Evolutionary conservation across 1,284 basidiomycete species (phyloP).

Genomic region (Microbotryum violaceum): DNA sequence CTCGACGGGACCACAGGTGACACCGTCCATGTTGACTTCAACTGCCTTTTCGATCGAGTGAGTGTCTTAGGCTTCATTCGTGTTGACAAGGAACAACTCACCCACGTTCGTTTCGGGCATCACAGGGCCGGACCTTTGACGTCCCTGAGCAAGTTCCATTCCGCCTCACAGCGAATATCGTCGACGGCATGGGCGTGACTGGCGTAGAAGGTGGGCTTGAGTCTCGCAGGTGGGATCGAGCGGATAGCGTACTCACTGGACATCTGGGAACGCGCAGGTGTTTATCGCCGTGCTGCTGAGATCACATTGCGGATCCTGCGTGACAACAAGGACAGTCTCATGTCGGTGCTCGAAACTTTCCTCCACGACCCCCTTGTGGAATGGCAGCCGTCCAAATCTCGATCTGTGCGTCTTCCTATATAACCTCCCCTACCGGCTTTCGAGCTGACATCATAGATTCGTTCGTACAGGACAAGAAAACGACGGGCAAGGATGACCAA

Average conservation of each 20-base stretch:
- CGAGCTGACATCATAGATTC: too few species aligned
- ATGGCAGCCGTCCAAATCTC: conserved; percentile 64
- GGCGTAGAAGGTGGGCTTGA: conserved; percentile 69
- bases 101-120: background rate
- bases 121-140: conserved; percentile 74
- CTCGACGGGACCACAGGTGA: conserved; percentile 84
- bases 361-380: conserved; percentile 96
- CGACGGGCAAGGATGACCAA: conserved; percentile 35
- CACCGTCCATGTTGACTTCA: conserved; percentile 94
- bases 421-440: background rate
- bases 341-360: conserved; percentile 95
- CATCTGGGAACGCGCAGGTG: conserved; percentile 48
- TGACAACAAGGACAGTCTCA: conserved; percentile 85
- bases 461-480: background rate
- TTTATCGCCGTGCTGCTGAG: conserved; percentile 87
- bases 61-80: conserved; percentile 40
- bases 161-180: conserved; percentile 86
- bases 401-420: background rate
- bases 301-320: conserved; percentile 80
- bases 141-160: conserved; percentile 92
- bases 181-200: conserved; percentile 87
- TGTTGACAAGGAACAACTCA: background rate
- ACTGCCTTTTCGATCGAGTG: conserved; percentile 89
- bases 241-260: background rate
- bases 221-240: background rate